phyloP scores from a whole-genome alignment of 1,284 basidiomycete species.

The Irpex sp. region DNA sequence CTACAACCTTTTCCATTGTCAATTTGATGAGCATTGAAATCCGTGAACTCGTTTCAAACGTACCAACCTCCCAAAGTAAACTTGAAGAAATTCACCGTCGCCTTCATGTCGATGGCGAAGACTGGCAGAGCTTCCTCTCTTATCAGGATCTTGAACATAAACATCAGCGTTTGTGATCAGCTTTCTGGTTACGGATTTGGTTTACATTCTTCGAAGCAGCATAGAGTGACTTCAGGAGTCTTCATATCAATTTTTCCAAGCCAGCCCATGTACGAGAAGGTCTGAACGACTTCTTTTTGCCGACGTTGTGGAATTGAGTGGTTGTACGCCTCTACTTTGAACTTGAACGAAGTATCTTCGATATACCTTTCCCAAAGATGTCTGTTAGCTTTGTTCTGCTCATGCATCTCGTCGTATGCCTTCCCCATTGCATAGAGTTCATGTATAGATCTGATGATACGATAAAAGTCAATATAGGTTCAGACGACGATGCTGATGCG shows the following conservation, averaged over 20 bases:
- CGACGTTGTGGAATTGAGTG: slow-evolving; percentile 67
- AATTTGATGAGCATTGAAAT: not conserved
- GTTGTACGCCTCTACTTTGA: slow-evolving; percentile 76
- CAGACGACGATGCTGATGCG: not conserved
- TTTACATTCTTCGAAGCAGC: slow-evolving; percentile 90
- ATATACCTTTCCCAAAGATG: slow-evolving; percentile 60
- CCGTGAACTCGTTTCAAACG: slow-evolving; percentile 32
- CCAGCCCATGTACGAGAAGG: slow-evolving; percentile 85
- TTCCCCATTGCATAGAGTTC: slow-evolving; percentile 72
- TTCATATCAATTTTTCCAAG: slow-evolving; percentile 83
- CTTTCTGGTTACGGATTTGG: slow-evolving; percentile 4
- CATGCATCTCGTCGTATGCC: slow-evolving; percentile 71
- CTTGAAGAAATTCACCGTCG: slow-evolving; percentile 65
- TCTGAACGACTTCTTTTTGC: slow-evolving; percentile 71
- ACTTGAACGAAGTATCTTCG: slow-evolving; percentile 73
- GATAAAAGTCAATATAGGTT: slow-evolving; percentile 9
- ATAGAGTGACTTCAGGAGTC: slow-evolving; percentile 74
- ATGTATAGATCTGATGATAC: slow-evolving; percentile 61
- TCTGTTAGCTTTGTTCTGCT: slow-evolving; percentile 42
- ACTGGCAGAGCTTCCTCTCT: slow-evolving; percentile 31
- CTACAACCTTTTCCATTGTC: slow-evolving; percentile 49
- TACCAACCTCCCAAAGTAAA: slow-evolving; percentile 85
- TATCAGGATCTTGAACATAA: slow-evolving; percentile 38
- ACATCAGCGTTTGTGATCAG: too few species aligned
- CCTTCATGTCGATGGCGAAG: slow-evolving; percentile 48